Evolutionary conservation across 106 monocot species (phyloP), one percentile per base, ranked within the genome.

Genomic region (Allium fistulosum): DNA sequence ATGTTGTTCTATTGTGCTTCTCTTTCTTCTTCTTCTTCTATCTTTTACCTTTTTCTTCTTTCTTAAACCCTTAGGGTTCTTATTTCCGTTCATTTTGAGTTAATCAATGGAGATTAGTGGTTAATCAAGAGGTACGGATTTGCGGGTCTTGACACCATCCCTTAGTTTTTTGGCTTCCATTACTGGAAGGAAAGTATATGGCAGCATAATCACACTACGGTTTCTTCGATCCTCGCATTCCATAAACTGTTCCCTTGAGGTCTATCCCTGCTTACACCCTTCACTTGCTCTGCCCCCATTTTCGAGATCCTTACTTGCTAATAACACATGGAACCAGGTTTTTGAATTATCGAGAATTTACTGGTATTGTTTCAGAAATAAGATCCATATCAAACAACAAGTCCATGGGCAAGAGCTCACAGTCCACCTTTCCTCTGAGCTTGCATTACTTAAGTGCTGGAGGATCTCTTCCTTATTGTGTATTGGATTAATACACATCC

Each of bases 141-240:
- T n/a, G n/a, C n/a, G n/a, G n/a, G n/a, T n/a, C n/a, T n/a, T n/a
- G n/a, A n/a, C n/a, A n/a, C n/a, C 80, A 77, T 80, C 79, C 78
- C 80, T 75, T 61, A 97, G 68, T 62, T 78, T 85, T 81, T 61
- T 82, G 15, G 96, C 71, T 57, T 92, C 80, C 84, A 82, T 97
- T 16, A n/a, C 70, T 16, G 96, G 96, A 15, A 97, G 92, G 78
- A 97, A 86, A 49, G 92, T 84, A 78, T 92, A 89, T 48, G 96
- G 82, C 59, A 97, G 77, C 71, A 74, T 69, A 49, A 97, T 70
- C 57, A 91, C 86, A 66, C 84, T 88, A 64, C 66, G 85, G 52
- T 92, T 89, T 50, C 75, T 89, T 68, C 96, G 81, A 70, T 89
- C 84, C 84, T 92, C 92, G 79, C 96, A 97, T 79, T 97, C 96